phyloP scores from a whole-genome alignment of 2,329 filamentous ascomycete genomes.

The Clarireedia monteithiana region DNA sequence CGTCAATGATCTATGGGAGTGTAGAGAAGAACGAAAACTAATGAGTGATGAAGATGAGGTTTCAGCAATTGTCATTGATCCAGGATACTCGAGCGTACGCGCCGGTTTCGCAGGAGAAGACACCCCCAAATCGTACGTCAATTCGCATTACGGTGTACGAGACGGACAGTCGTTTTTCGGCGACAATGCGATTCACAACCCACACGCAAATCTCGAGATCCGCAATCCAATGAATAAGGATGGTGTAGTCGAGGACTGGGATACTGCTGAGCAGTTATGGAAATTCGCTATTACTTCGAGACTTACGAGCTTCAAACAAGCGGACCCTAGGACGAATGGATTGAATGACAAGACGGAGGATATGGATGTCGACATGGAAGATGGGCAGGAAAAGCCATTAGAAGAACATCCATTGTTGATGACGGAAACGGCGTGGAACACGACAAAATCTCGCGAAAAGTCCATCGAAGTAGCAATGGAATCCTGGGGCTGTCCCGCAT shows the following conservation, averaged over 20 bases:
- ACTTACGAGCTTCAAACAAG: conserved; percentile 68
- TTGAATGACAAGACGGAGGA: conserved; percentile 55
- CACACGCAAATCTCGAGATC: conserved; percentile 69
- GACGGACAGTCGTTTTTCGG: conserved; percentile 62
- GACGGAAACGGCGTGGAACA: conserved; percentile 93
- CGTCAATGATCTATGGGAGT: background rate
- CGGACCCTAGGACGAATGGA: conserved; percentile 66
- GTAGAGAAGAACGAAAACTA: background rate
- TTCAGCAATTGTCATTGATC: conserved; percentile 91
- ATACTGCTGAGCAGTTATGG: conserved; percentile 81
- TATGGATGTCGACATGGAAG: conserved; percentile 42
- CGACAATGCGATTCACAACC: conserved; percentile 80
- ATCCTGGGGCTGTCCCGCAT: conserved; percentile 89
- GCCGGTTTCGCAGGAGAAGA: conserved; percentile 98
- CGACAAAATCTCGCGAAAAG: conserved; percentile 81
- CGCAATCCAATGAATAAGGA: conserved; percentile 88
- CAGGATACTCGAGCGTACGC: conserved; percentile 83
- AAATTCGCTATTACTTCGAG: conserved; percentile 86
- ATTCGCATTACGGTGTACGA: conserved; percentile 73
- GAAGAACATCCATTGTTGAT: conserved; percentile 86
- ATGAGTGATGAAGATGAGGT: conserved; percentile 69
- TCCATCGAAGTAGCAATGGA: conserved; percentile 96
- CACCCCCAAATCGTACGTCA: conserved; percentile 85
- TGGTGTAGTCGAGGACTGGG: conserved; percentile 93
- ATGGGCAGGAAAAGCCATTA: conserved; percentile 66